These are phyloP conservation scores for Rossbeevera mucosa DNA, from an alignment of 768 basidiomycete genomes.

Conservation along the genomic window DNA sequence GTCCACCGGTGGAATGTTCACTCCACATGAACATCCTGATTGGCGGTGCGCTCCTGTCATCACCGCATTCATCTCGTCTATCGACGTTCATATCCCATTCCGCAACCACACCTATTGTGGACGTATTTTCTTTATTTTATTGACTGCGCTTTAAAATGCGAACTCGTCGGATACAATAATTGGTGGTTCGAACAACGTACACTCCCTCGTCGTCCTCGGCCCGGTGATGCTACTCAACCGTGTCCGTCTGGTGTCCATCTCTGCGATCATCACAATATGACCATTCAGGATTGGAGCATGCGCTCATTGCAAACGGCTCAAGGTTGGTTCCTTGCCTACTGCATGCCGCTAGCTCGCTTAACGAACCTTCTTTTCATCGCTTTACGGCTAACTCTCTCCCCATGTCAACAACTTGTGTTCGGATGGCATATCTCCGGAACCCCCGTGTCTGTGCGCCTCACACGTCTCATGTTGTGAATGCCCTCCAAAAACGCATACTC, in stretches of 20 bases:
- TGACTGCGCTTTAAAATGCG: conserved; percentile 1
- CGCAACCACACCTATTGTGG: background rate
- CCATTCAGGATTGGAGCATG: conserved; percentile 69
- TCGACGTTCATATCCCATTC: background rate
- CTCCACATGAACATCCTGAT: conserved; percentile 5
- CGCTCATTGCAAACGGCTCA: conserved; percentile 82
- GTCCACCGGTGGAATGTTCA: conserved; percentile 4
- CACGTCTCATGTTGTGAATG: conserved; percentile 8
- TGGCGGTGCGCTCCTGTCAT: conserved; percentile 10
- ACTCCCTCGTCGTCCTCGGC: conserved; percentile 4
- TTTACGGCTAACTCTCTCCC: conserved; percentile 10
- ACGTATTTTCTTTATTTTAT: background rate
- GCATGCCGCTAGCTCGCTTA: conserved; percentile 18
- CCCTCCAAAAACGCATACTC: background rate
- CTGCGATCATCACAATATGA: conserved; percentile 4
- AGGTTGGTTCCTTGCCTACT: conserved; percentile 46
- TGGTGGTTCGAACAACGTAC: conserved; percentile 1
- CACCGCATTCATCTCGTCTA: conserved; percentile 4
- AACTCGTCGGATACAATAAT: conserved; percentile 2
- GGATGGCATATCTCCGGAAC: conserved; percentile 21
- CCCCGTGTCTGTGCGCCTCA: conserved; percentile 10
- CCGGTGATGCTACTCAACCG: conserved; percentile 12
- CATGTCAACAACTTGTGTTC: background rate
- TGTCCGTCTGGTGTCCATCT: conserved; percentile 5
- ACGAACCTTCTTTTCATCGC: conserved; percentile 8